Percentiles rank a stretch among this genome's conserved stretches.
Conservation (phyloP, 768 basidiomycete species). For the Russula foetens region DNA sequence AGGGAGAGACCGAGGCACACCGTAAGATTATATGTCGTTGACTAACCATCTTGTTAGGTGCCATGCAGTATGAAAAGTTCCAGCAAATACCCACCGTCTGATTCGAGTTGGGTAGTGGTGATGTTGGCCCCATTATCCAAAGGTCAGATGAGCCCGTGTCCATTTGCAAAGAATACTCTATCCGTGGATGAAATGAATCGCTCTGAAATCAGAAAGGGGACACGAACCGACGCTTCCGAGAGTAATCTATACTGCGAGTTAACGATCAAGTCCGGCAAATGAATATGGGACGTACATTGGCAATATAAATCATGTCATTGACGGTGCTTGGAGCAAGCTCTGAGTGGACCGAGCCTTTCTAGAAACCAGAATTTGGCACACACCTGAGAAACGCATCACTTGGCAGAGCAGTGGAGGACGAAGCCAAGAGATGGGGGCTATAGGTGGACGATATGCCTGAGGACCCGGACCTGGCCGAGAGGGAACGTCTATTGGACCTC, state of each 20-base stretch:
- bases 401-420: conserved; percentile 21
- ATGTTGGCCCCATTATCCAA: conserved; percentile 48
- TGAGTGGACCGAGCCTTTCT: not conserved
- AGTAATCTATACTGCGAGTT: conserved; percentile 42
- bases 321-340: conserved; percentile 41
- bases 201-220: not conserved
- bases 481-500: conserved; percentile 31
- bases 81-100: conserved; percentile 37
- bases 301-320: conserved; percentile 71
- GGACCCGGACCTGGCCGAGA: conserved; percentile 34
- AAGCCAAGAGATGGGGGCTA: conserved; percentile 26
- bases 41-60: conserved; percentile 19
- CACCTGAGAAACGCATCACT: conserved; percentile 35
- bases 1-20: not conserved
- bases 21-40: conserved; percentile 21
- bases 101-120: conserved; percentile 41
- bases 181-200: not conserved
- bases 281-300: conserved; percentile 46
- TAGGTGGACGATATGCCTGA: conserved; percentile 18
- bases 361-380: conserved; percentile 13
- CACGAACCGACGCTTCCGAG: conserved; percentile 52
- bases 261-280: not conserved
- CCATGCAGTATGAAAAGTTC: conserved; percentile 1
- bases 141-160: conserved; percentile 85
- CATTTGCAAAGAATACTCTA: conserved; percentile 68